phyloP scores from a whole-genome alignment of 2,329 filamentous ascomycete genomes.

The Fusarium ramigenum region DNA sequence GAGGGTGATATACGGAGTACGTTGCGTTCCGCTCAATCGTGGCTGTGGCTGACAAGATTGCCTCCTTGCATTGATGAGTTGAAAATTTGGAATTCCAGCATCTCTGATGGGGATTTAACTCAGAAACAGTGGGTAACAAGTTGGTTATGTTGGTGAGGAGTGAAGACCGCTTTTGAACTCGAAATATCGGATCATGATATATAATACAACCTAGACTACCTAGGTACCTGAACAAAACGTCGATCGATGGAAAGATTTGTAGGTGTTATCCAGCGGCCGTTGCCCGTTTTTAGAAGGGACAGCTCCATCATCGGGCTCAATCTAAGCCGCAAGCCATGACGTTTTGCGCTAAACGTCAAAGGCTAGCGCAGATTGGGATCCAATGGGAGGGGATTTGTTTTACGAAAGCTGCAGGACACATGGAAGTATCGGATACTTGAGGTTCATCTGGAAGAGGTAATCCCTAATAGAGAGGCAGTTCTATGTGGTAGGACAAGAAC shows the following conservation, averaged over 20 bases:
- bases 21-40: conserved; percentile 22
- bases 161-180: not conserved
- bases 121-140: not conserved
- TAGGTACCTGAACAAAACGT: no score
- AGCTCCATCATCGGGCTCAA: conserved; percentile 26
- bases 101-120: not conserved
- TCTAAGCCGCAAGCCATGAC: conserved; percentile 38
- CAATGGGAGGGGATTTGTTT: conserved; percentile 19
- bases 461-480: not conserved
- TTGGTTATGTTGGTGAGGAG: not conserved
- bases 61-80: conserved; percentile 25
- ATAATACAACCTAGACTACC: no score
- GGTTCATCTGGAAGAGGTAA: not conserved
- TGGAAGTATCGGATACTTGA: conserved; percentile 23
- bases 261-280: conserved; percentile 4
- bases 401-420: conserved; percentile 33
- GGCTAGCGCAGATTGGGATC: conserved; percentile 17
- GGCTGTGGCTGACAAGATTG: conserved; percentile 33
- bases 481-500: not conserved
- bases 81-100: not conserved
- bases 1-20: not conserved
- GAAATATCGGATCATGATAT: not conserved
- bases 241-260: not conserved
- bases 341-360: conserved; percentile 24
- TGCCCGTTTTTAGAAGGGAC: conserved; percentile 21